A percentile compares a stretch with the other conserved stretches of the same genome.
phyloP scores from a whole-genome alignment of 495 filamentous ascomycete genomes.

The Penicillium chermesinum region DNA sequence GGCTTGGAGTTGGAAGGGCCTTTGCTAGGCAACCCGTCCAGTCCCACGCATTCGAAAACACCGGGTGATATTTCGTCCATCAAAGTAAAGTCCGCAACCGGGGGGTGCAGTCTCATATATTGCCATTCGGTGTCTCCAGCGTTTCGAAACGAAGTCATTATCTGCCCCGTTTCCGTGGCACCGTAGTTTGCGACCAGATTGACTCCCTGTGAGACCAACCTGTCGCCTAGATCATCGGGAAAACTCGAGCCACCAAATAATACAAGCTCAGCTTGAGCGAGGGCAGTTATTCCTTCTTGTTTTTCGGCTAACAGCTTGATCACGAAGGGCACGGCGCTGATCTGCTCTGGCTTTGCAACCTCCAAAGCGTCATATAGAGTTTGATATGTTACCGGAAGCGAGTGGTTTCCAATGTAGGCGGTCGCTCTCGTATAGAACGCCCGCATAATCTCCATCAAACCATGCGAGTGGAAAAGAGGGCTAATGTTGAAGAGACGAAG shows the following conservation, averaged over 20 bases:
- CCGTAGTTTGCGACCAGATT: slow-evolving; percentile 50
- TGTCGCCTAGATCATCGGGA: slow-evolving; percentile 53
- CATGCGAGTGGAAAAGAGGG: slow-evolving; percentile 51
- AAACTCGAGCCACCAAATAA: slow-evolving; percentile 48
- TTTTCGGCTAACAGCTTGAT: slow-evolving; percentile 46
- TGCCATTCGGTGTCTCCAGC: slow-evolving; percentile 59
- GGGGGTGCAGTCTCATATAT: slow-evolving; percentile 48
- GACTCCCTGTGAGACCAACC: slow-evolving; percentile 49
- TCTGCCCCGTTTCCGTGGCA: slow-evolving; percentile 51
- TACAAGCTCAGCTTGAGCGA: slow-evolving; percentile 44
- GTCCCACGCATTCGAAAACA: slow-evolving; percentile 55
- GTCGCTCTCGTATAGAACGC: slow-evolving; percentile 45
- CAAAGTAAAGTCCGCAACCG: slow-evolving; percentile 31
- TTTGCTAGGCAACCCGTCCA: slow-evolving; percentile 58
- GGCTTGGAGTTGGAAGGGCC: slow-evolving; percentile 55
- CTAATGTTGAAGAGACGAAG: slow-evolving; percentile 45
- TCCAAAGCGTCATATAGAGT: slow-evolving; percentile 44
- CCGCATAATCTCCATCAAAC: slow-evolving; percentile 38
- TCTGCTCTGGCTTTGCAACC: slow-evolving; percentile 41
- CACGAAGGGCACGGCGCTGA: slow-evolving; percentile 53
- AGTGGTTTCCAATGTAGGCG: slow-evolving; percentile 43
- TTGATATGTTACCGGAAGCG: slow-evolving; percentile 50
- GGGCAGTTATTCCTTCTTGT: slow-evolving; percentile 39
- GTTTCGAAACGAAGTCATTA: slow-evolving; percentile 49
- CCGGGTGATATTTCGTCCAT: slow-evolving; percentile 54